Evolutionary conservation across 495 filamentous ascomycete genomes (phyloP).

Genomic region (Sordaria brevicollis): DNA sequence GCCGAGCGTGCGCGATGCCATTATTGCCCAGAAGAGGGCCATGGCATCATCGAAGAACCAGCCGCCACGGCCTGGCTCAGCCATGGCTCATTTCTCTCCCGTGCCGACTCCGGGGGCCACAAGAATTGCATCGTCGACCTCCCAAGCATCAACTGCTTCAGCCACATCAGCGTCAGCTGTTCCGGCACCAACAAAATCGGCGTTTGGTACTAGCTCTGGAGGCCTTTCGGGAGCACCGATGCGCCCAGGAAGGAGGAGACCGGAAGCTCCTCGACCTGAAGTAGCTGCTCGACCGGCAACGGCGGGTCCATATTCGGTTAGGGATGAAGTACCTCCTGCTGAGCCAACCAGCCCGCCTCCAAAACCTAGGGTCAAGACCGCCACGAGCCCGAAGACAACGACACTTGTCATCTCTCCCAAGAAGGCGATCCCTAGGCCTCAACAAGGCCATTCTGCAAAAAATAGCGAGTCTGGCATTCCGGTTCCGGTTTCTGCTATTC

Average conservation of each 20-base stretch:
- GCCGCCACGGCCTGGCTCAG: constrained; percentile 63
- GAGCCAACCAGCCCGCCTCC: constrained; percentile 34
- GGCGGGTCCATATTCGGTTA: constrained; percentile 47
- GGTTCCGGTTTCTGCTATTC: constrained; percentile 19
- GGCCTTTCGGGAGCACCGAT: constrained; percentile 47
- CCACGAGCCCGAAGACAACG: constrained; percentile 28
- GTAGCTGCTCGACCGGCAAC: constrained; percentile 42
- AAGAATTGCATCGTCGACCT: constrained; percentile 29
- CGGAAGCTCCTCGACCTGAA: constrained; percentile 41
- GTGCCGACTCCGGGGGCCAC: constrained; percentile 41
- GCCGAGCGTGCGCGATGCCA: constrained; percentile 60
- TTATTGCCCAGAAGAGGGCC: constrained; percentile 71
- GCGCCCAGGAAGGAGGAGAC: constrained; percentile 39
- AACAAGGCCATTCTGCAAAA: constrained; percentile 33
- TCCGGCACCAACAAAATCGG: constrained; percentile 31
- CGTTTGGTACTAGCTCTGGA: constrained; percentile 27
- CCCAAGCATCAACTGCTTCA: constrained; percentile 29
- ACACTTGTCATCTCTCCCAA: constrained; percentile 26
- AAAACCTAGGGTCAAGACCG: constrained; percentile 21
- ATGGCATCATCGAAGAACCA: constrained; percentile 44
- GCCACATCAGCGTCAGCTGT: constrained; percentile 21
- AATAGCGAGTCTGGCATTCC: constrained; percentile 32
- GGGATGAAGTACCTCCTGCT: constrained; percentile 29
- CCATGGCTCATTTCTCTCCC: constrained; percentile 56
- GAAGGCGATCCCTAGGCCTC: constrained; percentile 29